phyloP scores from a whole-genome alignment of 495 filamentous ascomycete genomes.

The Penicillium tannophilum region DNA sequence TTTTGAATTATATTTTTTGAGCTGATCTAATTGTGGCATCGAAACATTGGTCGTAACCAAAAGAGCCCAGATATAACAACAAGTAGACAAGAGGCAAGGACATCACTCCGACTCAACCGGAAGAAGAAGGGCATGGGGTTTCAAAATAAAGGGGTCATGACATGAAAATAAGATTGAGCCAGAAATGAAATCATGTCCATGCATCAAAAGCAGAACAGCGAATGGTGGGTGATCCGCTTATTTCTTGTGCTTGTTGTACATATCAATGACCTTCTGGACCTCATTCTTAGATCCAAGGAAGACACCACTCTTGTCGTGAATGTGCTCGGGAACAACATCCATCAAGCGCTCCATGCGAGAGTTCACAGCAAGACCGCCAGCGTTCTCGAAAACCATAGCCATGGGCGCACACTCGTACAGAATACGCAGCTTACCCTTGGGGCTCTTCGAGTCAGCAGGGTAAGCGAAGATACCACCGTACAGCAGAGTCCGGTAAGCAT shows the following conservation, averaged over 20 bases:
- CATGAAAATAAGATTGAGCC: conserved; percentile 14
- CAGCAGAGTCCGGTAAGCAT: conserved; percentile 92
- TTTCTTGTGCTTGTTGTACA: conserved; percentile 48
- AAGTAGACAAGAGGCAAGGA: neutral
- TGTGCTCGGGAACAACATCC: conserved; percentile 85
- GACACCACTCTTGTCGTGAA: conserved; percentile 94
- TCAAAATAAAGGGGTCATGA: conserved; percentile 8
- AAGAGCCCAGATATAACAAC: conserved; percentile 1
- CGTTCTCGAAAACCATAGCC: conserved; percentile 99
- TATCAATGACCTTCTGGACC: conserved; percentile 89
- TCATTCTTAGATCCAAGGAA: conserved; percentile 95
- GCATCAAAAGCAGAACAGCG: neutral
- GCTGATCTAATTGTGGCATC: neutral
- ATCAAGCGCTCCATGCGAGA: conserved; percentile 88
- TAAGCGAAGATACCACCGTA: conserved; percentile 98
- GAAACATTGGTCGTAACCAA: neutral
- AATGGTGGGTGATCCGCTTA: conserved; percentile 16
- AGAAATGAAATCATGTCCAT: conserved; percentile 8
- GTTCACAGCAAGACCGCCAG: conserved; percentile 89
- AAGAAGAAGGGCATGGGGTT: conserved; percentile 10
- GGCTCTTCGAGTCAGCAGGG: conserved; percentile 95
- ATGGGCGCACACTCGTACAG: conserved; percentile 98
- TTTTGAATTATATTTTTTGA: conserved; percentile 10
- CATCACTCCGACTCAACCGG: neutral
- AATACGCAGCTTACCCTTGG: conserved; percentile 96